Evolutionary conservation across 192 early-diverging fungal genomes (phyloP), one percentile per base, ranked within the genome.

Genomic region (Entophlyctis luteolus): DNA sequence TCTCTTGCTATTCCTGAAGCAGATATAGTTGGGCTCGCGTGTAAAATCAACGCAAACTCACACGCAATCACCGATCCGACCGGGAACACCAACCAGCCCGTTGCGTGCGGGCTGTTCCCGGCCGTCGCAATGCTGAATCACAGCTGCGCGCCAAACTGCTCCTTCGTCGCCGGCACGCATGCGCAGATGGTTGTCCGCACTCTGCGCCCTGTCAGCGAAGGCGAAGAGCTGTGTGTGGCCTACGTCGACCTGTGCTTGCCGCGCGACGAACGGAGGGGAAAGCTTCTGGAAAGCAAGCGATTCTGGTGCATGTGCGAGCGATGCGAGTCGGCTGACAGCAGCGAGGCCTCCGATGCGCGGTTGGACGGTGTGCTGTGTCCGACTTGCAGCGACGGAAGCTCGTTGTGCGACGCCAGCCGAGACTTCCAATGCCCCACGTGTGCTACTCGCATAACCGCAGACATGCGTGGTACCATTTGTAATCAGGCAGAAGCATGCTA

Each of bases 251-350:
- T 91, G 33, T 89, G 78, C 71, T 81, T 81, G 50, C 79, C 86
- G 25, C 80, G 84, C 56, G 81, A 88, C 69, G 86, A 91, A 76
- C 79, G 90, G 27, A 81, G 89, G 20, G 81, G 83, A 32, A 84
- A 88, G 35, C 76, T 91, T 14, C 76, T 88, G 56, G 65, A 77
- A 27, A 75, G 83, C 37, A 88, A 85, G 22, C 86, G 85, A 65
- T 89, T 90, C 70, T 90, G 87, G 87, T 91, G 90, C 78, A 79
- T 86, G 72, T 91, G 90, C 71, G 71, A 67, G 42, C 74, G 90
- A 25, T 91, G 90, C 75, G 50, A 36, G 22, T 34, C 23, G 0
- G 8, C 33, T 0, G 29, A 8, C 25, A 12, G 31, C 70, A 18
- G 70, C 71, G 35, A 63, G 72, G n/a, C 79, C 87, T 29, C 79